Percentiles rank a stretch among this genome's conserved stretches.
Evolutionary conservation across 2,329 filamentous ascomycete species (phyloP).

Genomic region (Torrubiellomyces zombiae): DNA sequence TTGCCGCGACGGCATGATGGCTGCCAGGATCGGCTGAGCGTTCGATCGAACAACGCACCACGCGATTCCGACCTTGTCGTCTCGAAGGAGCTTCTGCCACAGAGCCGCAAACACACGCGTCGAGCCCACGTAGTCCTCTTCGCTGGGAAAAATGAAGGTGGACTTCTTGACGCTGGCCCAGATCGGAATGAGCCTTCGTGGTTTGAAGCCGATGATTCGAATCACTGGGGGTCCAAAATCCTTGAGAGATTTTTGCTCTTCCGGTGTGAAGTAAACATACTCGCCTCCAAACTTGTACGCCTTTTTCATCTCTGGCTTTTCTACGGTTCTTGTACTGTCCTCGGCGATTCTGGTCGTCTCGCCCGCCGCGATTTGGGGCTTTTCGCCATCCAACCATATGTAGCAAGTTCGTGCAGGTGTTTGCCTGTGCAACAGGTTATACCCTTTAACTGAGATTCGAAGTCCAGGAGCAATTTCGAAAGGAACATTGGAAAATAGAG

Average conservation of each 20-base stretch:
- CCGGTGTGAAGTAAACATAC: slow-evolving; percentile 67
- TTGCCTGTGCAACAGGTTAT: slow-evolving; percentile 75
- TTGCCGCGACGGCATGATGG: slow-evolving; percentile 61
- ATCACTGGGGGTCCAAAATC: slow-evolving; percentile 72
- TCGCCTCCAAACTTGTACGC: slow-evolving; percentile 94
- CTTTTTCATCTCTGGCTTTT: slow-evolving; percentile 70
- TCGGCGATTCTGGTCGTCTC: slow-evolving; percentile 62
- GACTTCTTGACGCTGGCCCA: slow-evolving; percentile 82
- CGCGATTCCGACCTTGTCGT: slow-evolving; percentile 67
- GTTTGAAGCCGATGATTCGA: slow-evolving; percentile 88
- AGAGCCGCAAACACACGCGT: slow-evolving; percentile 84
- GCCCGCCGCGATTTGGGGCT: slow-evolving; percentile 60
- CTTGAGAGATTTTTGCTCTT: slow-evolving; percentile 64
- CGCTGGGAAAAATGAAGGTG: slow-evolving; percentile 85
- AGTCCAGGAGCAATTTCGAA: slow-evolving; percentile 76
- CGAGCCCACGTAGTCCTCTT: slow-evolving; percentile 78
- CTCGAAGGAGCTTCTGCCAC: slow-evolving; percentile 68
- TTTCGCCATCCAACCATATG: slow-evolving; percentile 76
- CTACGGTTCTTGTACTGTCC: slow-evolving; percentile 59
- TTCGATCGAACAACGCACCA: slow-evolving; percentile 82
- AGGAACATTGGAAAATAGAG: slow-evolving; percentile 73
- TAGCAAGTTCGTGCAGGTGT: slow-evolving; percentile 68
- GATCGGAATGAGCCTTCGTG: slow-evolving; percentile 51
- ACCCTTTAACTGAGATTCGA: slow-evolving; percentile 83
- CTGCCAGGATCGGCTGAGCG: slow-evolving; percentile 61